These are phyloP conservation scores for Ulmus americana DNA, from an alignment of 331 rosid genomes.

Conservation along the genomic window DNA sequence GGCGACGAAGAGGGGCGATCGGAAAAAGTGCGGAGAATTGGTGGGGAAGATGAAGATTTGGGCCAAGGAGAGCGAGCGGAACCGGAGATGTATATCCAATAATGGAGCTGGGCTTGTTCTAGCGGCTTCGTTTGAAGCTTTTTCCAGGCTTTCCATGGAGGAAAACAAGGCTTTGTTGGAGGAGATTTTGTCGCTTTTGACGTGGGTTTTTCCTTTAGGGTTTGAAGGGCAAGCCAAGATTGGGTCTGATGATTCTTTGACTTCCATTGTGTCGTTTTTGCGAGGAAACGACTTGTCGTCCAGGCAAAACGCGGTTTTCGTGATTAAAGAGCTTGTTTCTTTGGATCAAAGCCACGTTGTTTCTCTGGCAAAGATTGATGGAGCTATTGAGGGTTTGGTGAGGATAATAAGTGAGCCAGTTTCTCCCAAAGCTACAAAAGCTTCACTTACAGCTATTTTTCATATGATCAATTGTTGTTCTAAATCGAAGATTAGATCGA, in stretches of 20 bases:
- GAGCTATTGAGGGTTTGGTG: conserved; percentile 49
- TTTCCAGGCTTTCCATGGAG: conserved; percentile 30
- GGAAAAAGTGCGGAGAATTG: conserved; percentile 34
- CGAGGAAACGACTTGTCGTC: conserved; percentile 46
- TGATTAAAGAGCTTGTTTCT: conserved; percentile 43
- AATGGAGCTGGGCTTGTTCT: conserved; percentile 38
- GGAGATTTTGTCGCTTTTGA: conserved; percentile 45
- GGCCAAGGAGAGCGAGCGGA: conserved; percentile 80
- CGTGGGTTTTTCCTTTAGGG: conserved; percentile 46
- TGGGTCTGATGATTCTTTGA: conserved; percentile 39
- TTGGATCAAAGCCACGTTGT: conserved; percentile 27
- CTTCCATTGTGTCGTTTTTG: conserved; percentile 41
- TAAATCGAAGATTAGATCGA: conserved; percentile 16
- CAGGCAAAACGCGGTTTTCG: conserved; percentile 49
- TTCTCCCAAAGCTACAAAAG: conserved; percentile 42
- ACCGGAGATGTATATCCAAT: conserved; percentile 42
- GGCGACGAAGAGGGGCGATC: conserved; percentile 33
- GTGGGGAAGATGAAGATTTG: conserved; percentile 50
- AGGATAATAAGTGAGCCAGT: conserved; percentile 44
- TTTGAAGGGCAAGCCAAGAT: conserved; percentile 36
- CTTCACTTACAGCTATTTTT: conserved; percentile 50
- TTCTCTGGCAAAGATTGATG: conserved; percentile 36
- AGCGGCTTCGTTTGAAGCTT: conserved; percentile 38
- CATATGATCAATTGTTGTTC: conserved; percentile 36
- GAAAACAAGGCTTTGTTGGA: conserved; percentile 30